Base-by-base conservation (phyloP, 2,329 filamentous ascomycete genomes). In the Fusarium decemcellulare region DNA sequence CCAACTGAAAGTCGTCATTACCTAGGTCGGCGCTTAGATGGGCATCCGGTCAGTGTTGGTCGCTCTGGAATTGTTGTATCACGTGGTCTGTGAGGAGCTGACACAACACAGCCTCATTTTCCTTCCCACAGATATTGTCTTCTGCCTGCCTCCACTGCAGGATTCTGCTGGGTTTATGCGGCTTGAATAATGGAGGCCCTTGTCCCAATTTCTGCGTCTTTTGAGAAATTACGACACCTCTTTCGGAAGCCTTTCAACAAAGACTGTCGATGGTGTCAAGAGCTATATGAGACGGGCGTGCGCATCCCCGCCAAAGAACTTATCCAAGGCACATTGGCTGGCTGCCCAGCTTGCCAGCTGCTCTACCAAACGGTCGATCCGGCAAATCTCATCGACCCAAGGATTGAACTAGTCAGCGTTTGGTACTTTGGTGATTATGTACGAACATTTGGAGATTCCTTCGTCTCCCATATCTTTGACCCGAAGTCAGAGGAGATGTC, bases 401-500 rank as follows among this genome's bases (percentile, higher is more conserved):
- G 53, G 12, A 56, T 56, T n/a, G 40, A 36, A 8, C 30, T 56
- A 14, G 14, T 56, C 15, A 39, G 42, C 16, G 42, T 56, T 12
- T 15, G 36, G 32, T 10, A 46, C 7, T 56, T 36, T 37, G 16
- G 18, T 6, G 40, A 56, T 18, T 46, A 27, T 8, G 18, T 46
- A 36, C 23, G 23, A 23, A 23, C 23, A 23, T 23, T 23, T 23
- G 23, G 23, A 23, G 23, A 23, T 23, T 23, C 23, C 23, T 23
- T 23, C 23, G 40, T 56, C 12, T 44, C 29, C n/a, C 53, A 56
- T 4, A 56, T 30, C n/a, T 56, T 56, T 7, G 53, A 44, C 23
- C 53, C 53, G n/a, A 46, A 37, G 9, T 56, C 53, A 15, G 42
- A 56, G n/a, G 40, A 30, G 12, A 29, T 56, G 53, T 56, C 53